Percentiles rank a stretch among this genome's conserved stretches.
phyloP scores from a whole-genome alignment of 805 yeast genomes.

The Middelhovenomyces tepae region DNA sequence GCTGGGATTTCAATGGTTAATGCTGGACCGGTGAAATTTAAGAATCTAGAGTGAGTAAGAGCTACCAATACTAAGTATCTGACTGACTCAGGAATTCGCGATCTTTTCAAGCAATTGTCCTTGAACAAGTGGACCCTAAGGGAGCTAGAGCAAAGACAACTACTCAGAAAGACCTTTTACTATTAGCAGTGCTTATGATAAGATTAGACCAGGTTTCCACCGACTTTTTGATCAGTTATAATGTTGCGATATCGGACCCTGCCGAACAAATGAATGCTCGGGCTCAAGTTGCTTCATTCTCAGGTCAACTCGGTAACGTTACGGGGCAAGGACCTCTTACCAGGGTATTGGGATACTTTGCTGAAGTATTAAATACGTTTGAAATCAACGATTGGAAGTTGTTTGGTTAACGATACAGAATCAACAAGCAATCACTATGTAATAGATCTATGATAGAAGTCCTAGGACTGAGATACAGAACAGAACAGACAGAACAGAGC shows the following conservation, averaged over 20 bases:
- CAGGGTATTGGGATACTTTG: slow-evolving; percentile 2
- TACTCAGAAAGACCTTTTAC: slow-evolving; percentile 29
- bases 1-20: not conserved
- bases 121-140: slow-evolving; percentile 21
- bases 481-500: slow-evolving; percentile 1
- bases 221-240: slow-evolving; percentile 53
- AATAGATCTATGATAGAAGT: not conserved
- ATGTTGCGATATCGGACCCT: slow-evolving; percentile 26
- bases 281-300: no score
- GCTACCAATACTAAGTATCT: slow-evolving; percentile 2
- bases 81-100: slow-evolving; percentile 18
- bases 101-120: slow-evolving; percentile 44
- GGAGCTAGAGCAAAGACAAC: slow-evolving; percentile 9
- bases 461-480: not conserved
- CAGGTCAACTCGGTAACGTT: no score
- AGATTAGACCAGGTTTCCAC: slow-evolving; percentile 44
- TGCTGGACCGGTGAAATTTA: slow-evolving; percentile 4
- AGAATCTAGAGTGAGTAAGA: slow-evolving; percentile 10
- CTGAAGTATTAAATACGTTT: slow-evolving; percentile 1
- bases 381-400: slow-evolving; percentile 9
- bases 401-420: slow-evolving; percentile 3
- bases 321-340: no score
- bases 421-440: not conserved
- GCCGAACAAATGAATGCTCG: slow-evolving; percentile 14
- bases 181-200: slow-evolving; percentile 48